Conservation (phyloP, 129 eudicot genomes). For the Solidago caesia region DNA sequence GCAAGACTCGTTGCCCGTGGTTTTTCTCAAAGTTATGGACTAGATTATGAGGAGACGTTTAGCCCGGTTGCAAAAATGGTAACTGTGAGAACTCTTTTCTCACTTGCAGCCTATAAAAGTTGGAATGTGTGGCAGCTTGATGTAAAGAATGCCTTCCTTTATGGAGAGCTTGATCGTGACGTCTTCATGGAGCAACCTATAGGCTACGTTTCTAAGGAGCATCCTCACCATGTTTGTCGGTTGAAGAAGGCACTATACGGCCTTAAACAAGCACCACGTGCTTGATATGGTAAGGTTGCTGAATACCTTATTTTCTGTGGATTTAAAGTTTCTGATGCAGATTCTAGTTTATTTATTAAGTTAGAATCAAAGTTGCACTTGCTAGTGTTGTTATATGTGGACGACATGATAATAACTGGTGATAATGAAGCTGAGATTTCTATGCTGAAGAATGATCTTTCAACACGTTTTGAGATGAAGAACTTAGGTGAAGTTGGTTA, state of each 20-base stretch:
- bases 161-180: conserved; percentile 7
- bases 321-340: conserved; percentile 5
- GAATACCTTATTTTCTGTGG: conserved; percentile 18
- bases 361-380: not conserved
- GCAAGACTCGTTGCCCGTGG: not conserved
- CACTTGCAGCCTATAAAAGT: conserved; percentile 2
- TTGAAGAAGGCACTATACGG: conserved; percentile 18
- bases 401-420: conserved; percentile 7
- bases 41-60: conserved; percentile 9
- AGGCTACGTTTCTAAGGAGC: not conserved
- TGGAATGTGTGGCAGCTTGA: not conserved
- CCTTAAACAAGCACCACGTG: conserved; percentile 8
- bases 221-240: not conserved
- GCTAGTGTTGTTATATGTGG: not conserved
- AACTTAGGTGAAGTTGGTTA: conserved; percentile 9
- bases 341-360: conserved; percentile 13
- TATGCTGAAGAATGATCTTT: not conserved
- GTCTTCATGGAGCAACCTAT: conserved; percentile 1
- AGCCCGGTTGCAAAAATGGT: conserved; percentile 8
- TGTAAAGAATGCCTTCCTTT: too few relatives aligned
- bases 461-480: conserved; percentile 22
- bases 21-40: not conserved
- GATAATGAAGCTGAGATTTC: not conserved
- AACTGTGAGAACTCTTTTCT: not conserved
- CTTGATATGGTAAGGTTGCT: conserved; percentile 17